A percentile compares a stretch with the other conserved stretches of the same genome.
These are phyloP conservation scores for Populus davidiana DNA, from an alignment of 345 rosid species.

Conservation along the genomic window DNA sequence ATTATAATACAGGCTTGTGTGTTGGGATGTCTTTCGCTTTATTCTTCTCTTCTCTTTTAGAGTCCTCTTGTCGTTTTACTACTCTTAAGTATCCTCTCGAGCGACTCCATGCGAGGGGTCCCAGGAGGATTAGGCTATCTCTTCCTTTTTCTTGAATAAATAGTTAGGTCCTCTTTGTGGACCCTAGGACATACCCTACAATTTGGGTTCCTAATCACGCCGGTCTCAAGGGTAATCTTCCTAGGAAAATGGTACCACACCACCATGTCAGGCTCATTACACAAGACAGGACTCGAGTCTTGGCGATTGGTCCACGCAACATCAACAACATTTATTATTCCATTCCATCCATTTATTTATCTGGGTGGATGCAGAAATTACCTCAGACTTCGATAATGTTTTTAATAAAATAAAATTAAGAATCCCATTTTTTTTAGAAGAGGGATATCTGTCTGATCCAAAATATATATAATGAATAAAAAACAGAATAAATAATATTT, in stretches of 20 bases:
- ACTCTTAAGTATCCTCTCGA: conserved; percentile 2
- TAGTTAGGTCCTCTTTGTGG: background rate
- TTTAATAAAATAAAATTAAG: too few relatives aligned
- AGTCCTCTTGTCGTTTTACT: conserved; percentile 22
- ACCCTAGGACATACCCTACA: conserved; percentile 13
- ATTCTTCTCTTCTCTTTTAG: conserved; percentile 25
- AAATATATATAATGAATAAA: too few relatives aligned
- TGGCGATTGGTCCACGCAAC: background rate
- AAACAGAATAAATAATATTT: too few relatives aligned
- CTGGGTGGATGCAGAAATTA: too few relatives aligned
- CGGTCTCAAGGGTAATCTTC: conserved; percentile 35
- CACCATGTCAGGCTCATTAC: background rate
- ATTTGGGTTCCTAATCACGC: conserved; percentile 13
- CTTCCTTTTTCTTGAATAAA: background rate
- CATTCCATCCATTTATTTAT: too few relatives aligned
- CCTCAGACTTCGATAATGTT: too few relatives aligned
- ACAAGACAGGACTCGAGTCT: background rate
- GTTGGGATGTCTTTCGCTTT: conserved; percentile 38
- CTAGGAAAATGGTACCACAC: conserved; percentile 50
- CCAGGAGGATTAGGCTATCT: background rate
- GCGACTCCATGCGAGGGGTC: conserved; percentile 14
- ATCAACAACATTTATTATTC: too few relatives aligned
- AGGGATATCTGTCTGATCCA: too few relatives aligned
- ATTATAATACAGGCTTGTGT: conserved; percentile 23
- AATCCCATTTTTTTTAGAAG: too few relatives aligned